Base-by-base conservation (phyloP, 2,329 filamentous ascomycete species). In the Exophiala aquamarina region DNA sequence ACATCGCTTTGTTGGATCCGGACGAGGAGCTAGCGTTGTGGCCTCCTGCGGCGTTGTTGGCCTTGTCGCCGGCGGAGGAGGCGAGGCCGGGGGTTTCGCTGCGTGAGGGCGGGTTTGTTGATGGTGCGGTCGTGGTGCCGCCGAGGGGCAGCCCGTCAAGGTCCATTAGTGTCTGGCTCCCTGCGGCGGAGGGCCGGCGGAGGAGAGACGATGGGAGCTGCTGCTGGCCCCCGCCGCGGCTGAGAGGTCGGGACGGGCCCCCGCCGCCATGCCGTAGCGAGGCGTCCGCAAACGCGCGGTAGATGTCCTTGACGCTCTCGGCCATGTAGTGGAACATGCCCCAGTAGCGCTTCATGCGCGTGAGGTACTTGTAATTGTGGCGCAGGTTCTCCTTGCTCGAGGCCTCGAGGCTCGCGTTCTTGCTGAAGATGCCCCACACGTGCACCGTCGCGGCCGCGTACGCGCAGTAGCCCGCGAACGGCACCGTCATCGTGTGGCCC, bases 311-410 rank as follows among this genome's bases (percentile, higher is more conserved):
- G 28, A 96, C 77, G 61, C 92, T 93, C 64, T 97, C 91, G 1
- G 89, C 86, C 79, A 97, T 91, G 71, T 90, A 96, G 64, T 95
- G 89, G 63, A 97, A 96, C 86, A 96, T 95, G 50, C 92, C 93
- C 93, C 93, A 98, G 61, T 93, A 91, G 50, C 88, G 88, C 74
- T 95, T 96, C 88, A 97, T 95, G 68, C 89, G 93, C 44, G 86
- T 86, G 35, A 98, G 71, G 60, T 93, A 97, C 61, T 86, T 88
- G 60, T 97, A 86, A 56, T 95, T 97, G 55, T 84, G 87, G 1
- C 87, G 83, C 13, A 96, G 74, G 61, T 95, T 91, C 55, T 84
- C 82, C 69, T 94, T 95, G 7, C 89, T 89, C 7, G 81, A 79
- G 10, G 80, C 78, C 64, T 95, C 88, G 40, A 94, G 77, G 9